These are phyloP conservation scores for Neurospora tetraspora DNA, from an alignment of 495 filamentous ascomycete genomes.

Conservation along the genomic window DNA sequence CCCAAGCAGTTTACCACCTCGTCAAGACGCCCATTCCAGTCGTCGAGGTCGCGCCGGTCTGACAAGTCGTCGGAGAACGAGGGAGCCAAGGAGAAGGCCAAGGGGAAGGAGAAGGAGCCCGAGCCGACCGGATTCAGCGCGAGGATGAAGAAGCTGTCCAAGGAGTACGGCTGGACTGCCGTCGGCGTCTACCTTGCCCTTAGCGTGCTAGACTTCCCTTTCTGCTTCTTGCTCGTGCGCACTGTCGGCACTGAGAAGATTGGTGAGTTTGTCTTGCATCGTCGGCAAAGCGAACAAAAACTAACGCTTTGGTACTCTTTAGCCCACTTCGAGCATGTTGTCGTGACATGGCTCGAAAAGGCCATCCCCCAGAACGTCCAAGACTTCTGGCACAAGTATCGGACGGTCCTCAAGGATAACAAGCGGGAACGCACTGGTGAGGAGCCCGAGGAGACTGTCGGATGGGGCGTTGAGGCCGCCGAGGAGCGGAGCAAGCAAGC, in stretches of 20 bases:
- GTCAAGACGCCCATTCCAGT: conserved; percentile 17
- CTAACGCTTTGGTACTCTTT: conserved; percentile 4
- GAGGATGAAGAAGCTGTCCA: conserved; percentile 69
- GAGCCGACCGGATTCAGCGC: conserved; percentile 51
- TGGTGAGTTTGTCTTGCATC: conserved; percentile 33
- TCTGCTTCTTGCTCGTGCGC: conserved; percentile 84
- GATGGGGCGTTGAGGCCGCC: conserved; percentile 46
- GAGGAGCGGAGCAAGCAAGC: conserved; percentile 34
- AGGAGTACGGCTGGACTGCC: conserved; percentile 91
- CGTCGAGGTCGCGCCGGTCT: conserved; percentile 10
- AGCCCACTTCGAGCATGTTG: conserved; percentile 41
- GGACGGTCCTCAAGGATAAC: conserved; percentile 24
- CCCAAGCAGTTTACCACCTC: conserved; percentile 3
- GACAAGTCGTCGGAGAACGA: neutral
- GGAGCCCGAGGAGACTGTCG: conserved; percentile 26
- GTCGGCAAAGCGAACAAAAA: neutral
- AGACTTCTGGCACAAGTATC: conserved; percentile 31
- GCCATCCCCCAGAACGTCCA: conserved; percentile 42
- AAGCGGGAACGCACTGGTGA: conserved; percentile 20
- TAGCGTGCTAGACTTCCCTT: conserved; percentile 83
- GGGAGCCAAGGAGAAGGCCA: neutral
- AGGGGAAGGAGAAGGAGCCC: conserved; percentile 1
- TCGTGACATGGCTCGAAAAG: conserved; percentile 37
- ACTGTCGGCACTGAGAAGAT: conserved; percentile 77
- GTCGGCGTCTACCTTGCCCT: conserved; percentile 81